Evolutionary conservation across 2,329 filamentous ascomycete genomes (phyloP).

Genomic region (Claviceps humidiphila): DNA sequence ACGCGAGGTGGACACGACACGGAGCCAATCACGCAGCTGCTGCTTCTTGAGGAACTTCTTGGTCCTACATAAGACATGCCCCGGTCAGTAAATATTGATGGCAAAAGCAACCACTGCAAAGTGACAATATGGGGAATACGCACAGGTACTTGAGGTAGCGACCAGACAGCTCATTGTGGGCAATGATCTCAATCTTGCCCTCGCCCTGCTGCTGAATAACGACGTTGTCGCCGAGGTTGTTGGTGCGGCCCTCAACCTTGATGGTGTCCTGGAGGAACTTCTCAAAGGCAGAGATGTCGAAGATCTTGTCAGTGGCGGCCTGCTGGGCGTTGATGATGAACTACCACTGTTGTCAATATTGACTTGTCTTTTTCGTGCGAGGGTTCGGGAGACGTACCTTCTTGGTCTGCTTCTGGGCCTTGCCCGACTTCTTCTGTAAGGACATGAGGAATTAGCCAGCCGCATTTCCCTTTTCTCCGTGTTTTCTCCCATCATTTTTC

Average conservation of each 20-base stretch:
- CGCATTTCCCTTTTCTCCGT: slow-evolving; percentile 43
- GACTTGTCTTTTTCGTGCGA: background rate
- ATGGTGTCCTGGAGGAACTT: slow-evolving; percentile 99
- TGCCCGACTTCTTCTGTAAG: slow-evolving; percentile 49
- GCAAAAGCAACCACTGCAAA: background rate
- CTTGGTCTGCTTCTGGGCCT: slow-evolving; percentile 71
- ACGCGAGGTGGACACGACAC: slow-evolving; percentile 94
- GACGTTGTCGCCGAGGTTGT: slow-evolving; percentile 92
- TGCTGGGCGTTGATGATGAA: slow-evolving; percentile 99
- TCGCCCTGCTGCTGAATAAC: slow-evolving; percentile 83
- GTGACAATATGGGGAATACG: slow-evolving; percentile 23
- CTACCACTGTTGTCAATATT: slow-evolving; percentile 29
- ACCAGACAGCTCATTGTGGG: slow-evolving; percentile 95
- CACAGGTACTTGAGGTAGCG: slow-evolving; percentile 99
- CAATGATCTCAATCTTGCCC: slow-evolving; percentile 95
- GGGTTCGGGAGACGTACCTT: slow-evolving; percentile 44
- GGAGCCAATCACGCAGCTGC: slow-evolving; percentile 99
- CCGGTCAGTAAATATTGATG: background rate
- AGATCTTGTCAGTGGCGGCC: slow-evolving; percentile 99
- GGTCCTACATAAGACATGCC: slow-evolving; percentile 45
- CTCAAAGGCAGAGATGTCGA: slow-evolving; percentile 96
- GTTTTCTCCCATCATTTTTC: background rate
- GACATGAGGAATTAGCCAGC: slow-evolving; percentile 78
- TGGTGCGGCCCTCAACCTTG: slow-evolving; percentile 97
- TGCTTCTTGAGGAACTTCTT: slow-evolving; percentile 99